Evolutionary conservation across 164 flowering plant genomes (phyloP), one percentile per base, ranked within the genome.

Genomic region (Tinospora cordifolia): DNA sequence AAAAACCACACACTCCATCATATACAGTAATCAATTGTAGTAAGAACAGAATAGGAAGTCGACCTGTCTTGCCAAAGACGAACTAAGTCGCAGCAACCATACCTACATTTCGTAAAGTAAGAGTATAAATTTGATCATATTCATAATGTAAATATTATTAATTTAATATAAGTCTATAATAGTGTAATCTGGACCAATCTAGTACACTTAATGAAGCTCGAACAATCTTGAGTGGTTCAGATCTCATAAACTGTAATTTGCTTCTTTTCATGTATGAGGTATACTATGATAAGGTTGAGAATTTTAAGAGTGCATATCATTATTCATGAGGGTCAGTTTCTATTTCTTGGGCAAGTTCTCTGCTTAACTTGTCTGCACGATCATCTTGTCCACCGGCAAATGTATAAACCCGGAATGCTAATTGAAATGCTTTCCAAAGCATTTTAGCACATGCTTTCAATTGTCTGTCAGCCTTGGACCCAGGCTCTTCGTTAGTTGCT

Each of bases 381-480:
- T 92, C 97, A 70, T 92, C 95, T 17, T 87, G 91, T 57, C 95
- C 95, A 51, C 95, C 97, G 0, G 95, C 90, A 77, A 92, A 92
- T 8, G 87, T 79, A 65, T 92, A 90, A 9, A 90, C 93, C 34
- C 85, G 69, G 74, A 81, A 92, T 73, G 97, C 93, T 51, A 92
- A 81, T 62, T 90, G 95, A 71, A 92, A 92, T 46, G 91, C 87
- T 79, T 75, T 88, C 97, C 97, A 92, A 0, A 90, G 85, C 82
- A 82, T 63, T 75, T 85, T 85, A 19, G 78, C 80, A 36, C 75
- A 73, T 62, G 71, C 84, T 30, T 74, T 75, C 67, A 79, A 67
- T 64, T 62, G 75, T 38, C 39, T 67, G 7, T 83, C 82, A 22
- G 72, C 44, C 78, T 81, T 85, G 46, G 77, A 59, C 36, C 78